Evolutionary conservation across 768 basidiomycete genomes (phyloP).

Genomic region (Agrocybe praecox): DNA sequence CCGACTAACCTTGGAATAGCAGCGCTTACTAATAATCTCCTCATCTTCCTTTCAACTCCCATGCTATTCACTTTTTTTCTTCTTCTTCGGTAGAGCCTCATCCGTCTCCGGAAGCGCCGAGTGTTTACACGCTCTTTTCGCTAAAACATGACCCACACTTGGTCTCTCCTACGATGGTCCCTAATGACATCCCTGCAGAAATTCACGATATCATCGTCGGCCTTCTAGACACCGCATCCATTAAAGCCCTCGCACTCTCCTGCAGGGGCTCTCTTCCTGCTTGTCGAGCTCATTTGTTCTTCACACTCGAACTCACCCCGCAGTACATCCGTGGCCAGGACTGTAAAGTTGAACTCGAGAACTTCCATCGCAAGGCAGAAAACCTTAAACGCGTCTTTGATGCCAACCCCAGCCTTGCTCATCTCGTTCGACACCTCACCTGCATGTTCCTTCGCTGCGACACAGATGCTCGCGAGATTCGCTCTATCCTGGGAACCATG

Average conservation of each 20-base stretch:
- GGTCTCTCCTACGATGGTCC: too few relatives aligned
- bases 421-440: slow-evolving; percentile 5
- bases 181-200: background rate
- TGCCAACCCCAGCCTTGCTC: background rate
- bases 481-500: background rate
- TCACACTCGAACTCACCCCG: slow-evolving; percentile 4
- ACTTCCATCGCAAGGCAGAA: background rate
- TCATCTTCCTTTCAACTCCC: background rate
- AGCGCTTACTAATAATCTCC: background rate
- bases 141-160: too few relatives aligned
- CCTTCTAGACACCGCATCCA: background rate
- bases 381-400: slow-evolving; percentile 1
- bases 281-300: slow-evolving; percentile 8
- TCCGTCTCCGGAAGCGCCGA: background rate
- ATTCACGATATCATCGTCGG: slow-evolving; percentile 6
- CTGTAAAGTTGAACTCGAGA: background rate
- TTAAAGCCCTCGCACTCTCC: slow-evolving; percentile 1
- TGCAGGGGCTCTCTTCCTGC: slow-evolving; percentile 1
- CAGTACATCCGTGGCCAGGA: background rate
- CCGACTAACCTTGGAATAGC: background rate
- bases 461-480: background rate
- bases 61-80: background rate
- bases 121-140: background rate
- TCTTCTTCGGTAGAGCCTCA: background rate
- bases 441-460: slow-evolving; percentile 6